Evolutionary conservation across 441 rosid genomes (phyloP), one percentile per base, ranked within the genome.

Genomic region (Hura crepitans): DNA sequence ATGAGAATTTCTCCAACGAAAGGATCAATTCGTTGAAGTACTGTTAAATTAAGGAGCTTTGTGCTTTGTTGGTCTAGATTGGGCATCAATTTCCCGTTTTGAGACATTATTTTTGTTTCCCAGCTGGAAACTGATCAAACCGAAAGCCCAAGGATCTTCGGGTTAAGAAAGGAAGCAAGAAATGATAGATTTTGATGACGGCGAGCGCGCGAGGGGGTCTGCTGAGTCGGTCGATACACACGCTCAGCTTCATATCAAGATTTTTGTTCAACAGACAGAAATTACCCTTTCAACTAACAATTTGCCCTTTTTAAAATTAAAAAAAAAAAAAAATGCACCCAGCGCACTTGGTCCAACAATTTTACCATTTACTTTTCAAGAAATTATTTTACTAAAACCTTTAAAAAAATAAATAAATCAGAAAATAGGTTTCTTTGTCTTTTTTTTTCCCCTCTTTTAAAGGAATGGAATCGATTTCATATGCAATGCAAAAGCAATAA

Each of bases 11-110:
- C 96, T 70, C 89, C 96, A 23, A 92, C 88, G 72, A 79, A 85
- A 8, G 97, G 95, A 66, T 95, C 99, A 69, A 90, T 88, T 81
- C 97, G 86, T 72, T 87, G 96, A 68, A 95, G 99, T 66, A 95
- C 97, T 0, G 92, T 92, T 68, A 95, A 87, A 80, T 87, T 92
- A 65, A 95, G 96, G 70, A 90, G 82, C 79, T 86, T 85, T 20
- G 97, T 92, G 85, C 92, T 86, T 47, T 90, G 87, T 59, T 87
- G 96, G 74, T 92, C 92, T 39, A 94, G 84, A 81, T 89, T 92
- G 31, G 99, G 99, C 85, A 92, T 89, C 79, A 92, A 78, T 83
- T 94, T 94, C 74, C 91, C 90, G 75, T 83, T 85, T 53, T 82
- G 94, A 28, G 89, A 77, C 99, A 92, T 90, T 18, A 46, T 68